A percentile compares a stretch with the other conserved stretches of the same genome.
phyloP scores from a whole-genome alignment of 2,329 filamentous ascomycete species.

The Colletotrichum falcatum region DNA sequence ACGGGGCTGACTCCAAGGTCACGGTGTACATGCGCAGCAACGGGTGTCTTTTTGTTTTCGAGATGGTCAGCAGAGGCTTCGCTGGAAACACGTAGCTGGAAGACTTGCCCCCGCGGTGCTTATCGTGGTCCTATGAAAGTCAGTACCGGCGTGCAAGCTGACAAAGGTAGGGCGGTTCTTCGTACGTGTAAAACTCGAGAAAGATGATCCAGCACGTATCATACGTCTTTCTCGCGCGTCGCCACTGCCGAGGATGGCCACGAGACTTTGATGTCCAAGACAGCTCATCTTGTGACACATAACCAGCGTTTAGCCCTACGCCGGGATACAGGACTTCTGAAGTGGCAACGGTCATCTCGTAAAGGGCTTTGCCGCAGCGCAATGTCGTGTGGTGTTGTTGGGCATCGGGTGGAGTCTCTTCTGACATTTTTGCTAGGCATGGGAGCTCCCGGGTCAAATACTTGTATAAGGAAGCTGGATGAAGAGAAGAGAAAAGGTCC shows the following conservation, averaged over 20 bases:
- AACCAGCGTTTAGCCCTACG: neutral
- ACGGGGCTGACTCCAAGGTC: slow-evolving; percentile 10
- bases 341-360: neutral
- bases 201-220: slow-evolving; percentile 24
- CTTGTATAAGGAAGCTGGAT: neutral
- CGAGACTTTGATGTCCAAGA: neutral
- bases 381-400: neutral
- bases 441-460: neutral
- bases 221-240: slow-evolving; percentile 9
- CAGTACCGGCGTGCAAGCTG: accelerated
- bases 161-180: too few species aligned
- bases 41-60: neutral
- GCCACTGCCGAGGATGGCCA: slow-evolving; percentile 20
- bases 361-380: neutral
- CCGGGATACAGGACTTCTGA: neutral
- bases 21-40: neutral
- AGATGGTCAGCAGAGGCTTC: neutral
- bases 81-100: neutral
- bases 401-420: neutral
- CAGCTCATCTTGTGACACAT: neutral
- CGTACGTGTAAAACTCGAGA: slow-evolving; percentile 30
- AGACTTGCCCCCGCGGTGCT: slow-evolving; percentile 28
- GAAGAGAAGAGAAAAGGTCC: neutral
- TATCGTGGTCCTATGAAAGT: slow-evolving; percentile 1
- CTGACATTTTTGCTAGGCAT: neutral